Percentiles rank a stretch among this genome's conserved stretches.
Evolutionary conservation across 192 early-diverging fungal species (phyloP).

Genomic region (Coemansia sp.): DNA sequence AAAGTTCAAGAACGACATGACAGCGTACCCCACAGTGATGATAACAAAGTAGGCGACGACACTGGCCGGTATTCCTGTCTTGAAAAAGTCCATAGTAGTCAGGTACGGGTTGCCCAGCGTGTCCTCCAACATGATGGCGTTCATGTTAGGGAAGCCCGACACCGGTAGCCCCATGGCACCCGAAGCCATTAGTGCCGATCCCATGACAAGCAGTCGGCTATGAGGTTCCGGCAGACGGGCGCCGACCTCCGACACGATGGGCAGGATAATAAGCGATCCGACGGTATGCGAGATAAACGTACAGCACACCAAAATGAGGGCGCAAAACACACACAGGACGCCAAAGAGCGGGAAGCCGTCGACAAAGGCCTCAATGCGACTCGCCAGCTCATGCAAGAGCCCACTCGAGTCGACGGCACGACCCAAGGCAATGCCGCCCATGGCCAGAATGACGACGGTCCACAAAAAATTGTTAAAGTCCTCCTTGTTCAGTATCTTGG

Average conservation of each 20-base stretch:
- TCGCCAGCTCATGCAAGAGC: slow-evolving; percentile 76
- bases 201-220: slow-evolving; percentile 80
- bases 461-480: slow-evolving; percentile 97
- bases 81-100: slow-evolving; percentile 79
- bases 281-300: slow-evolving; percentile 97
- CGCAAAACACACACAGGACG: slow-evolving; percentile 75
- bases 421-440: slow-evolving; percentile 95
- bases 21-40: slow-evolving; percentile 73
- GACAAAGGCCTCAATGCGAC: slow-evolving; percentile 64
- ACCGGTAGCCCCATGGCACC: slow-evolving; percentile 92
- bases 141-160: slow-evolving; percentile 97
- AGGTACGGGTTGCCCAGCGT: slow-evolving; percentile 83
- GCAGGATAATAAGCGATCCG: slow-evolving; percentile 92
- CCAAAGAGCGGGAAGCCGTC: slow-evolving; percentile 67
- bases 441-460: slow-evolving; percentile 86
- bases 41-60: slow-evolving; percentile 70
- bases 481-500: slow-evolving; percentile 89
- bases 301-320: slow-evolving; percentile 78
- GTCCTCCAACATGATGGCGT: slow-evolving; percentile 91
- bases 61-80: slow-evolving; percentile 75
- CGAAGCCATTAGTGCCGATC: slow-evolving; percentile 79
- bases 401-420: slow-evolving; percentile 89
- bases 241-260: slow-evolving; percentile 91
- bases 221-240: slow-evolving; percentile 73
- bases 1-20: slow-evolving; percentile 66